A percentile compares a stretch with the other conserved stretches of the same genome.
phyloP scores from a whole-genome alignment of 805 yeast genomes.

The Yarrowia keelungensis region DNA sequence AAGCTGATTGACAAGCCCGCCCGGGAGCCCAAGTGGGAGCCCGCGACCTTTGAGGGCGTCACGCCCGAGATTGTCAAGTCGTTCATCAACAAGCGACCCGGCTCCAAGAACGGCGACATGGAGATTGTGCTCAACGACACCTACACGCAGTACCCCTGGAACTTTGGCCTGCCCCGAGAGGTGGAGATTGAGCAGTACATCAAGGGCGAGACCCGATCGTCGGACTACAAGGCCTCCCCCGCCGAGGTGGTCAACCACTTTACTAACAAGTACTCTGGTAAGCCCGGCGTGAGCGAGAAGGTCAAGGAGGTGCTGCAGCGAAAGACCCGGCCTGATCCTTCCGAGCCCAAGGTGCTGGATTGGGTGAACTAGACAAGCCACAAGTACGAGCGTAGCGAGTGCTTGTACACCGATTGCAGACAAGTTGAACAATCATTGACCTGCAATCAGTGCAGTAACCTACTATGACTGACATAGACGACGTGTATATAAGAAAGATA shows the following conservation, averaged over 20 bases:
- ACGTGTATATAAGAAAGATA: conserved; percentile 18
- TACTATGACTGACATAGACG: not conserved
- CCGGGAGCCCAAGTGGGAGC: conserved; percentile 59
- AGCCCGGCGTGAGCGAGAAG: conserved; percentile 66
- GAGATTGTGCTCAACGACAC: conserved; percentile 51
- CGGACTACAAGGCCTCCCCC: conserved; percentile 70
- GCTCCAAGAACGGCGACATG: conserved; percentile 48
- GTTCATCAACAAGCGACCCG: conserved; percentile 45
- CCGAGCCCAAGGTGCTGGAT: conserved; percentile 55
- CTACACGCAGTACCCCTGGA: conserved; percentile 63
- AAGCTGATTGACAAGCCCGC: conserved; percentile 63
- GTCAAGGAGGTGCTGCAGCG: conserved; percentile 65
- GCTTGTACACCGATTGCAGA: not conserved
- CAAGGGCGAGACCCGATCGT: conserved; percentile 70
- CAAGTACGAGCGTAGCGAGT: not conserved
- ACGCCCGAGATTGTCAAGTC: conserved; percentile 46
- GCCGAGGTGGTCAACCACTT: conserved; percentile 70
- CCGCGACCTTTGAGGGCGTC: conserved; percentile 54
- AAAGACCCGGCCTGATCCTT: conserved; percentile 58
- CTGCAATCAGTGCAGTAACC: no score
- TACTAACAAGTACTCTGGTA: conserved; percentile 55
- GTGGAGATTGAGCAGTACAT: conserved; percentile 67
- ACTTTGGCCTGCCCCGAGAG: conserved; percentile 83
- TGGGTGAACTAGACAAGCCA: conserved; percentile 52
- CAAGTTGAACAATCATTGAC: no score